Evolutionary conservation across 2,329 filamentous ascomycete species (phyloP).

Genomic region (Paraconiothyrium sp.): DNA sequence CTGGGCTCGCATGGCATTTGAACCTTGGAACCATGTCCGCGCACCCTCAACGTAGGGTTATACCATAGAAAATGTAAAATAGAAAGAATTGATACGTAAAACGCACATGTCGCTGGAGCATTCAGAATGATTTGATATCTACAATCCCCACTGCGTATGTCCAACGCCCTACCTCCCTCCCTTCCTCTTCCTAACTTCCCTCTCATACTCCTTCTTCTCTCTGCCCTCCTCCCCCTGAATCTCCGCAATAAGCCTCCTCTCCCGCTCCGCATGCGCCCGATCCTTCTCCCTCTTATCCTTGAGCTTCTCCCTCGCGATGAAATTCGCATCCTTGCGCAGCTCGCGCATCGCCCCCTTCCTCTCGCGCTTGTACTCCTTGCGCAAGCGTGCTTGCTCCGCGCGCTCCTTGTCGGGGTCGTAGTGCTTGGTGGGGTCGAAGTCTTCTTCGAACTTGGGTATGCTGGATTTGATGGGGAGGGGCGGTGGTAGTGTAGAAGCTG

Average conservation of each 20-base stretch:
- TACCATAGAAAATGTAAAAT: slow-evolving; percentile 15
- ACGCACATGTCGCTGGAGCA: too few species aligned
- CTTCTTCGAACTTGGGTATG: slow-evolving; percentile 95
- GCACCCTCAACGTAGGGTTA: neutral
- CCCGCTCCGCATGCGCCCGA: slow-evolving; percentile 95
- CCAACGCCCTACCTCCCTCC: slow-evolving; percentile 15
- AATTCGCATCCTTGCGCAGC: slow-evolving; percentile 92
- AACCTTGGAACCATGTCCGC: slow-evolving; percentile 7
- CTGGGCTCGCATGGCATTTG: slow-evolving; percentile 13
- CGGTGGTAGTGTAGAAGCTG: slow-evolving; percentile 89
- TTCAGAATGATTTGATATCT: neutral
- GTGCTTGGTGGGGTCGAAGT: slow-evolving; percentile 93
- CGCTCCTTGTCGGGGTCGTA: slow-evolving; percentile 96
- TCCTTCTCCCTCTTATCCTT: slow-evolving; percentile 93
- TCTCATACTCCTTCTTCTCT: slow-evolving; percentile 88
- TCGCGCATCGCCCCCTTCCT: slow-evolving; percentile 94
- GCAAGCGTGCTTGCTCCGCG: slow-evolving; percentile 82
- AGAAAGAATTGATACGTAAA: neutral
- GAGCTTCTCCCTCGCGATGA: slow-evolving; percentile 89
- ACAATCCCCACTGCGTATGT: neutral
- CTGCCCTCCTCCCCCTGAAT: slow-evolving; percentile 93
- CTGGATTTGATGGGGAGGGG: slow-evolving; percentile 84
- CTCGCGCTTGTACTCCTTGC: slow-evolving; percentile 92
- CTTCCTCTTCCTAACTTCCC: slow-evolving; percentile 81
- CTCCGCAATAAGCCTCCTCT: slow-evolving; percentile 88